Base-by-base conservation (phyloP, 2,329 filamentous ascomycete species). In the Thielaviopsis populi region DNA sequence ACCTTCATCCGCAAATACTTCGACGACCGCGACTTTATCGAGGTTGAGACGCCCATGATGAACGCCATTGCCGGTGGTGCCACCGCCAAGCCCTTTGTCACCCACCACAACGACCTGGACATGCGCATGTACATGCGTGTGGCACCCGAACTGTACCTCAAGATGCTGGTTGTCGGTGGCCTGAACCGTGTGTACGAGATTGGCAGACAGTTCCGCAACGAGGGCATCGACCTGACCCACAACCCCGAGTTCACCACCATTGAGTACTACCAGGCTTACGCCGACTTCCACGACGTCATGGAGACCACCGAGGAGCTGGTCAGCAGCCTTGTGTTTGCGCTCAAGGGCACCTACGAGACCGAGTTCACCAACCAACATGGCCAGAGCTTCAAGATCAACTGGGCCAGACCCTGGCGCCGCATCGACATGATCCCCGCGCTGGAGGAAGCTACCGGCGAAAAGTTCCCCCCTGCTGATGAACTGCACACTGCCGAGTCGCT, bases 21-120 rank as follows among this genome's bases (percentile, higher is more conserved):
- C 69, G 89, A 96, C 70, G 83, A 86, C 69, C 82, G 87, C 63
- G 89, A 92, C 70, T 99, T 99, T 74, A 80, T 91, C 64, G 91
- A 96, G 74, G 91, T 97, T 30, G 90, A 97, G 77, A 99, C 94
- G 0, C 92, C 94, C 4, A 96, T 97, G 84, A 91, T 99, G 83
- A 95, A 96, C 74, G 83, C 88, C 71, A 95, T 96, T 72, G 91
- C 94, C 37, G 95, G 94, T 69, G 94, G 94, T 72, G 94, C 94
- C 41, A 97, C 94, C 0, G 94, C 94, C 66, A 91, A 74, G 78
- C 94, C 94, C 4, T 99, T 99, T 76, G 80, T 88, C 69, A 97
- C 94, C 15, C 88, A 95, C 75, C 94, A 97, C 79, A 99, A 99
- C 75, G 94, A 97, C 62, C 82, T 94, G 61, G 84, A 96, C 74